A percentile compares a stretch with the other conserved stretches of the same genome.
These are phyloP conservation scores for Amylostereum areolatum DNA, from an alignment of 1,284 basidiomycete species.

Conservation along the genomic window DNA sequence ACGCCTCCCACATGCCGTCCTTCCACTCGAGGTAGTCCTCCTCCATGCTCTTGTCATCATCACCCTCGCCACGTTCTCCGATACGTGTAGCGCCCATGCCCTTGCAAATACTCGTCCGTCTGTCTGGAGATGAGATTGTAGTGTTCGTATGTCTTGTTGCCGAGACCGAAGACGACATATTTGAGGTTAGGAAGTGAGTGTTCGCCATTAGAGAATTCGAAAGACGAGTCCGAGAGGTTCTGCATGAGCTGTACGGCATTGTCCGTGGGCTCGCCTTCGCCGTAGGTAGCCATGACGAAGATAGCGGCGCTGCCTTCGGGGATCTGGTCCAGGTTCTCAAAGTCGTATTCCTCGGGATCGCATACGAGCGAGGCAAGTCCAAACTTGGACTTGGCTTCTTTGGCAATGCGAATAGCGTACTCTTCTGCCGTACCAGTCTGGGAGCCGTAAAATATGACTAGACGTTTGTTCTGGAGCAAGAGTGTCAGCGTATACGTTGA, in stretches of 20 bases:
- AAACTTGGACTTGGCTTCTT: constrained; percentile 92
- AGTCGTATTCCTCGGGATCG: constrained; percentile 97
- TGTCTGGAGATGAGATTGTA: constrained; percentile 88
- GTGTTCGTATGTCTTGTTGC: constrained; percentile 94
- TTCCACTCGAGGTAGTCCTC: constrained; percentile 99
- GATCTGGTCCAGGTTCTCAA: constrained; percentile 89
- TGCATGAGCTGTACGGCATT: constrained; percentile 96
- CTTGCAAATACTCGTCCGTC: constrained; percentile 68
- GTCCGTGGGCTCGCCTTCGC: constrained; percentile 98
- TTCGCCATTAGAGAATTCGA: constrained; percentile 80
- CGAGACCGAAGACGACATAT: constrained; percentile 93
- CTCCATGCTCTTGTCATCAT: constrained; percentile 99
- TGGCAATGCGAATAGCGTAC: constrained; percentile 89
- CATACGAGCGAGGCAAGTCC: constrained; percentile 91
- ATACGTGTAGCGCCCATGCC: constrained; percentile 85
- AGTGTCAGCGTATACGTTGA: background rate
- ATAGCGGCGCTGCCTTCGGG: constrained; percentile 84
- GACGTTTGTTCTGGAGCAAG: constrained; percentile 78
- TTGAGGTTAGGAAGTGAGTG: constrained; percentile 82
- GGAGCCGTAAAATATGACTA: constrained; percentile 94
- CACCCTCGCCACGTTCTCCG: constrained; percentile 91
- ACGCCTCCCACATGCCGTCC: constrained; percentile 91
- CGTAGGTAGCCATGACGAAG: constrained; percentile 98
- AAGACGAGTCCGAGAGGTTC: constrained; percentile 81
- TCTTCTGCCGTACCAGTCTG: constrained; percentile 97